Base-by-base conservation (phyloP, 164 flowering plant genomes). In the Nymphaea thermarum region DNA sequence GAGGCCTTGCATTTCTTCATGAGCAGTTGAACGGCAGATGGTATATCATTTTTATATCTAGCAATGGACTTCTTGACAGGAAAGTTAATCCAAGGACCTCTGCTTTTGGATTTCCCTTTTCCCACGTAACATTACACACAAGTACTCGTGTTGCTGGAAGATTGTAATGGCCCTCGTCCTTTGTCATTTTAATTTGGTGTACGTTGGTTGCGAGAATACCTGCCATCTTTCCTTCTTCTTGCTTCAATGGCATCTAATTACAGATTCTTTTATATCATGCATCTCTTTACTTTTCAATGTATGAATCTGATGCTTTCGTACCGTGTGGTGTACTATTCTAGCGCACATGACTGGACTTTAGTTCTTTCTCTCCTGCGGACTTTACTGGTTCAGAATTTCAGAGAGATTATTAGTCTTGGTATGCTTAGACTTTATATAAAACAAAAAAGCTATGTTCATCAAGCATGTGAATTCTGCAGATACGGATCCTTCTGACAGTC, bases 51-150 rank as follows among this genome's bases (percentile, higher is more conserved):
- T 90, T 94, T 67, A 94, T 91, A 82, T 97, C 98, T 10, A 90
- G 98, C 81, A 94, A 91, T 77, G 90, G 91, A 71, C 89, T 94
- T 36, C 97, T 94, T 17, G 98, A 88, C 63, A 77, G 75, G 80
- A 86, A 91, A 69, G 76, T 94, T 12, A 80, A 75, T 16, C 88
- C 98, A 8, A 91, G 82, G 71, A 94, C 91, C 66, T 79, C 98
- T 44, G 98, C 90, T 83, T 94, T 94, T 80, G 97, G 98, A 60
- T 90, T 94, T 43, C 97, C 98, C 86, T 94, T 66, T 79, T 94
- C 47, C 96, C 99, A 59, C 16, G 83, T 25, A 80, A 88, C 78
- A 71, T 76, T 86, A 91, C 96, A 66, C 98, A 91, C 77, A 93
- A 94, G 98, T 69, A 94, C 99, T n/a, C 91, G 96, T 17, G 99